phyloP scores from a whole-genome alignment of 2,329 filamentous ascomycete genomes.

The Sporothrix curviconia region DNA sequence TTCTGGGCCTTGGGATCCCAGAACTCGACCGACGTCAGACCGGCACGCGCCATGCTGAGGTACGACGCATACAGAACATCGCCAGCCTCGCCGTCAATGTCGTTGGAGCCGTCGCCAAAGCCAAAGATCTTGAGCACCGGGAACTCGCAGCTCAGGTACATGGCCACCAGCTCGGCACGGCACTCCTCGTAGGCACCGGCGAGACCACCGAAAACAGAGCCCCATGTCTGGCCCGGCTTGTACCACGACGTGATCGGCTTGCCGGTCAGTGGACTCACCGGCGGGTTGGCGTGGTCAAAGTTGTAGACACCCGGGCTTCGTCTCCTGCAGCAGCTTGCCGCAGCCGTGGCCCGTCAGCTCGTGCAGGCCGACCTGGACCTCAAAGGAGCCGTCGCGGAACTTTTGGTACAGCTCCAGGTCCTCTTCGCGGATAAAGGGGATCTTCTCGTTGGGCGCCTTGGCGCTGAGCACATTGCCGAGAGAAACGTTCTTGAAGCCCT shows the following conservation, averaged over 20 bases:
- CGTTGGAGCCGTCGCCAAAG: conserved; percentile 67
- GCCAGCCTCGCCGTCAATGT: conserved; percentile 71
- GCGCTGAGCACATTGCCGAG: conserved; percentile 89
- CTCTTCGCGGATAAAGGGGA: conserved; percentile 77
- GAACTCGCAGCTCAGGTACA: conserved; percentile 86
- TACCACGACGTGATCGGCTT: conserved; percentile 83
- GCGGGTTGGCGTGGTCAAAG: conserved; percentile 77
- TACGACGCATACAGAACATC: conserved; percentile 86
- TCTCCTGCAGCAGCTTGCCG: conserved; percentile 90
- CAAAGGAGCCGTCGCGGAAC: conserved; percentile 81
- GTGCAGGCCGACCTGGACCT: conserved; percentile 92
- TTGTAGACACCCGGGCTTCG: conserved; percentile 73
- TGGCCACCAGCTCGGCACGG: conserved; percentile 86
- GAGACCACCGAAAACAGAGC: conserved; percentile 80
- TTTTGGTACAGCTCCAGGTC: conserved; percentile 75
- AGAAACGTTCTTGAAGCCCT: conserved; percentile 90
- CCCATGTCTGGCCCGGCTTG: conserved; percentile 93
- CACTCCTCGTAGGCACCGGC: conserved; percentile 92
- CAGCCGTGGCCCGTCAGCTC: conserved; percentile 84
- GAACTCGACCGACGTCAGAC: conserved; percentile 80
- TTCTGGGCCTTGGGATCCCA: conserved; percentile 88
- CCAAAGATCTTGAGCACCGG: conserved; percentile 85
- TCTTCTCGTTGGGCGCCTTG: conserved; percentile 84
- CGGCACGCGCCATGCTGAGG: conserved; percentile 89
- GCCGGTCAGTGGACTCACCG: conserved; percentile 69